phyloP scores from a whole-genome alignment of 23 red algal species.

The Gracilaria gracilis region DNA sequence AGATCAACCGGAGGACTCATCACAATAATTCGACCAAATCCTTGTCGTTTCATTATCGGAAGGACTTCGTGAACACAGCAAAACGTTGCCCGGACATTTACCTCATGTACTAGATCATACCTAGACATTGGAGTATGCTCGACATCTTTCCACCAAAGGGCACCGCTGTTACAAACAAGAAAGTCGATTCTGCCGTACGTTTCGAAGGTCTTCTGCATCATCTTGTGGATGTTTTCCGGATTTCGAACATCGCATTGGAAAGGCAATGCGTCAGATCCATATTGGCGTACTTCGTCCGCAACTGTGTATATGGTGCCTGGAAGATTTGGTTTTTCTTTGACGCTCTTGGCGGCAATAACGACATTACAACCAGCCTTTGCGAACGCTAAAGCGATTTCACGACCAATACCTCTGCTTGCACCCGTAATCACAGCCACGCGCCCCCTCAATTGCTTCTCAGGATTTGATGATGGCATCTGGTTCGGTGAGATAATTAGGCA shows the following conservation, averaged over 20 bases:
- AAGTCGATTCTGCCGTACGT: conserved; percentile 85
- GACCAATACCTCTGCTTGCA: conserved; percentile 90
- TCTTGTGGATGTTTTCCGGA: conserved; percentile 58
- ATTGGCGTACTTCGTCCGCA: conserved; percentile 81
- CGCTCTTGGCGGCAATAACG: conserved; percentile 86
- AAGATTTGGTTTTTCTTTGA: conserved; percentile 67
- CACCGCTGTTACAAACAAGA: conserved; percentile 95
- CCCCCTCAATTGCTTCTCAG: conserved; percentile 24
- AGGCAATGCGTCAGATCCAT: conserved; percentile 80
- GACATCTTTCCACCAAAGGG: conserved; percentile 97
- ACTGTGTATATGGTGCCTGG: conserved; percentile 97
- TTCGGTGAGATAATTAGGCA: too few species aligned
- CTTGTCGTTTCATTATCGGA: conserved; percentile 83
- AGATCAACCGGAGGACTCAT: conserved; percentile 97
- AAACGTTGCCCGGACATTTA: conserved; percentile 93
- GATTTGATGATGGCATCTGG: background rate
- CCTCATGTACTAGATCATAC: conserved; percentile 96
- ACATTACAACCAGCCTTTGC: conserved; percentile 79
- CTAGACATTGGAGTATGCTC: conserved; percentile 86
- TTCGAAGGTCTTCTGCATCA: conserved; percentile 66
- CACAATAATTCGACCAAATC: conserved; percentile 88
- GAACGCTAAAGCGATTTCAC: conserved; percentile 82
- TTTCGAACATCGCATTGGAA: conserved; percentile 89
- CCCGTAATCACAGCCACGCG: conserved; percentile 93
- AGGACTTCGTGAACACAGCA: conserved; percentile 85